Evolutionary conservation across 2,329 filamentous ascomycete genomes (phyloP), one percentile per base, ranked within the genome.

Genomic region (Fusarium beomiforme): DNA sequence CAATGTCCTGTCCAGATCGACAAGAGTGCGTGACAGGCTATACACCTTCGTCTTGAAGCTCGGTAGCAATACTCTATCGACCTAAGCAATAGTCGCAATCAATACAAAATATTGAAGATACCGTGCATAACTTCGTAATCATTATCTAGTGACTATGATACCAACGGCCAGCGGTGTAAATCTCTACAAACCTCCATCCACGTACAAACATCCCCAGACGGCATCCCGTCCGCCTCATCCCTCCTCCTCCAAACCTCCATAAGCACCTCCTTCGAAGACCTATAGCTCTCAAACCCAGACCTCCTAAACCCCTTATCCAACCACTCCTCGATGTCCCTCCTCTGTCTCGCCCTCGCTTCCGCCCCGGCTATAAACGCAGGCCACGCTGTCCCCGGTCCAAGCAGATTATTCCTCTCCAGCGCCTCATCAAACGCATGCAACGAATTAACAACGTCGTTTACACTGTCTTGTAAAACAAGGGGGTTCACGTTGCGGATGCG

Each of bases 131-230:
- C 21, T 49, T 59, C 21, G 10, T 65, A 5, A 43, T 34, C 14
- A 46, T 41, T 42, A 39, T 1, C 4, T 6, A 1, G 23, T 42
- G 3, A 23, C 34, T 58, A 67, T 1, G 64, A 67, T 3, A 74
- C 67, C 33, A 74, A 55, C 1, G 71, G 72, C 72, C 72, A 74
- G 3, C 72, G 64, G 29, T 51, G 54, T 42, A 74, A 43, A 42
- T 66, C 67, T 39, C 69, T 70, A 58, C 72, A 74, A 5, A 74
- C 70, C n/a, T 74, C 71, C 64, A 74, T 70, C 72, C 72, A 74
- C n/a, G 72, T 74, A 29, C 64, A 72, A 4, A 61, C 56, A 36
- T 74, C 69, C 10, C 49, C 62, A 36, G 46, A 57, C 1, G 61
- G 33, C 55, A 47, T 55, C 11, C 67, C 61, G 23, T 66, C 71